Conservation (phyloP, 2,329 filamentous ascomycete species). For the Sporothrix schenckii region DNA sequence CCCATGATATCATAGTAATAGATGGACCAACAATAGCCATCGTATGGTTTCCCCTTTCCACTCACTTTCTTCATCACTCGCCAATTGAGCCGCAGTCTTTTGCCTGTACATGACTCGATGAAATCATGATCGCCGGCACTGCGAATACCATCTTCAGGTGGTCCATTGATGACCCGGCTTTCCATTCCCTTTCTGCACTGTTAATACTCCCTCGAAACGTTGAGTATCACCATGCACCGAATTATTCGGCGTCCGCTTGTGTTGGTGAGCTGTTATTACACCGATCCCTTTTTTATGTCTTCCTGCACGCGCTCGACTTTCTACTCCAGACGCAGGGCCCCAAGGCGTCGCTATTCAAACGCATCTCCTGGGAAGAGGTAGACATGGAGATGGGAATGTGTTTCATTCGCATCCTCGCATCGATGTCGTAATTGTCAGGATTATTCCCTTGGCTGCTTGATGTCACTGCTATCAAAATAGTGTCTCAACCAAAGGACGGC, state of each 20-base stretch:
- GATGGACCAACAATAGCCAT: neutral
- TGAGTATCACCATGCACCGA: neutral
- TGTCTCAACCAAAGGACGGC: neutral
- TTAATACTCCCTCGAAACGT: neutral
- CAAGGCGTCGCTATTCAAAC: no score
- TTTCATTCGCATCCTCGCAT: neutral
- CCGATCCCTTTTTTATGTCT: no score
- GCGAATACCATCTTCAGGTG: neutral
- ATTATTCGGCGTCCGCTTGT: neutral
- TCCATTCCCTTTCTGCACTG: neutral
- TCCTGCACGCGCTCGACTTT: no score
- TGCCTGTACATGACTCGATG: neutral
- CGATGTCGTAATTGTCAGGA: neutral
- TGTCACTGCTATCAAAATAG: neutral
- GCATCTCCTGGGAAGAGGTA: no score
- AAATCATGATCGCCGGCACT: neutral
- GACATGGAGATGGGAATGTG: no score
- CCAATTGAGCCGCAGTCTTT: neutral
- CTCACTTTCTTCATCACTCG: neutral
- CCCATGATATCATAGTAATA: conserved; percentile 17
- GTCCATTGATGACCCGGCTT: conserved; percentile 1
- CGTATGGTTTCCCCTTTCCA: neutral
- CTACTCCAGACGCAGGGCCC: no score
- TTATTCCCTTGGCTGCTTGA: neutral
- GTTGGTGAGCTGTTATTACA: neutral